Conservation (phyloP, 164 flowering plant genomes). For the grape (Vitis vinifera) region ASM3070453v1 NC_081806.1:1215501-1216000, state of each 20-base stretch:
- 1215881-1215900: neutral
- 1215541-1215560: slow-evolving; percentile 70
- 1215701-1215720: slow-evolving; percentile 15
- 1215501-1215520: slow-evolving; percentile 86
- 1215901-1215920: slow-evolving; percentile 1
- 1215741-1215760: slow-evolving; percentile 81
- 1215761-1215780: slow-evolving; percentile 80
- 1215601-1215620: neutral
- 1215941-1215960: neutral
- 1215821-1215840: slow-evolving; percentile 1
- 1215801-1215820: slow-evolving; percentile 36
- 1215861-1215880: neutral
- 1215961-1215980: slow-evolving; percentile 1
- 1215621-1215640: neutral
- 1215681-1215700: neutral
- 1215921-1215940: neutral
- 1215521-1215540: slow-evolving; percentile 86
- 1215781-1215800: slow-evolving; percentile 84
- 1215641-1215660: neutral
- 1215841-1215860: neutral
- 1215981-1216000: neutral
- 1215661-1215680: neutral
- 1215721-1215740: slow-evolving; percentile 78
- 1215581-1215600: neutral
- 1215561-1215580: neutral